Percentiles rank a stretch among this genome's conserved stretches.
Evolutionary conservation across 257 asterid genomes (phyloP).

Genomic region (Perilla frutescens): DNA sequence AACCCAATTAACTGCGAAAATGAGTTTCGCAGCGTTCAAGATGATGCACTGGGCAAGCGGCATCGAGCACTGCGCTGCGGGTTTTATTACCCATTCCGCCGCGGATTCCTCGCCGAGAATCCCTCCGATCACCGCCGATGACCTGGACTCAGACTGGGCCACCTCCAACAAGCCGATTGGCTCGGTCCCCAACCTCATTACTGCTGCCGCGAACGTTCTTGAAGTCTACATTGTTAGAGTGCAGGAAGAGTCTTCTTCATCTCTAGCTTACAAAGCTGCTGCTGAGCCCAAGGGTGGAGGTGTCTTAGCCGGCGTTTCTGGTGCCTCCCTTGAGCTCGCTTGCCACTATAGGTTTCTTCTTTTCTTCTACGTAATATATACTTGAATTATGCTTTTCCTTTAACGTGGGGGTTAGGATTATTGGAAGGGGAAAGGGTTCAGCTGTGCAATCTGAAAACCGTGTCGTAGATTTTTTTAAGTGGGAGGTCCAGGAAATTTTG

Average conservation of each 20-base stretch:
- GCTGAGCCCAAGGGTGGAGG: constrained; percentile 82
- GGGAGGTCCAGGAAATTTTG: background rate
- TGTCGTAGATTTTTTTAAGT: background rate
- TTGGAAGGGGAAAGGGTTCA: background rate
- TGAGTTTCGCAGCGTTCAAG: constrained; percentile 93
- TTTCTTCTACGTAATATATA: background rate
- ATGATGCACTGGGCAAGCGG: constrained; percentile 94
- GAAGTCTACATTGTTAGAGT: constrained; percentile 76
- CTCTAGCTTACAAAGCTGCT: constrained; percentile 49
- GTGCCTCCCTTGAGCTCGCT: constrained; percentile 81
- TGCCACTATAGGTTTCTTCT: constrained; percentile 77
- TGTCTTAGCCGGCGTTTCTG: constrained; percentile 77
- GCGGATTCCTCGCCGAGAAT: constrained; percentile 60
- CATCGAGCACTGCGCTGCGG: constrained; percentile 87
- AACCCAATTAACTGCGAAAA: constrained; percentile 35
- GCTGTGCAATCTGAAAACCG: background rate
- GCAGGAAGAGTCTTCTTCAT: constrained; percentile 59
- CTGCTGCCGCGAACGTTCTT: constrained; percentile 77
- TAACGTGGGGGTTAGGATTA: background rate
- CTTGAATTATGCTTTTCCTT: constrained; percentile 20
- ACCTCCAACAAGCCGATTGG: constrained; percentile 62
- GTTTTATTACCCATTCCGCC: constrained; percentile 79
- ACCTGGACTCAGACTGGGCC: constrained; percentile 78
- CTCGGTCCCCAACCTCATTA: constrained; percentile 79
- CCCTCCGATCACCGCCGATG: constrained; percentile 60